Conservation (phyloP, 192 early-diverging fungal species). For the Funneliformis geosporum region DNA sequence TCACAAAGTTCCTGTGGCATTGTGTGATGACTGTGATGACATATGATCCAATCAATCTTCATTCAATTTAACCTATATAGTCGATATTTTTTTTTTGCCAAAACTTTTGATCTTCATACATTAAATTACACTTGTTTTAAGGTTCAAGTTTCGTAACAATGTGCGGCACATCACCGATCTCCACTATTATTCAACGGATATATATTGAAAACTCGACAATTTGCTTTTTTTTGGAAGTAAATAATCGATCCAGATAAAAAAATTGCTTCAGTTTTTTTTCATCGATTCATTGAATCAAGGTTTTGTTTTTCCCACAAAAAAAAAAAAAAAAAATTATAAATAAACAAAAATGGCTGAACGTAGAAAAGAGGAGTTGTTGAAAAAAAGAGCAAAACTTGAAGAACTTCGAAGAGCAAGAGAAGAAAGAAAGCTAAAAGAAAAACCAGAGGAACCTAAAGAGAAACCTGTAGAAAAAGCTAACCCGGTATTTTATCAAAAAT, state of each 20-base stretch:
- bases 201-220: neutral
- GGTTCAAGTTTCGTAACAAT: neutral
- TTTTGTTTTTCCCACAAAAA: neutral
- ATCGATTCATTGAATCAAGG: neutral
- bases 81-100: neutral
- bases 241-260: neutral
- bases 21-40: neutral
- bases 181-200: neutral
- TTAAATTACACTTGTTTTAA: neutral
- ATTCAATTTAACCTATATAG: neutral
- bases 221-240: neutral
- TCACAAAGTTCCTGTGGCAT: neutral
- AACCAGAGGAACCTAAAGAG: conserved; percentile 16
- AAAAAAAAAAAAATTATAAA: neutral
- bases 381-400: conserved; percentile 88
- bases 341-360: conserved; percentile 42
- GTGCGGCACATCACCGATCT: neutral
- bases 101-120: neutral
- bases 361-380: conserved; percentile 80
- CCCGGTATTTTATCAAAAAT: neutral
- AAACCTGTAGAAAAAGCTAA: neutral
- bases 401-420: conserved; percentile 82
- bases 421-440: conserved; percentile 57
- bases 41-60: neutral
- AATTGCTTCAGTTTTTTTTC: neutral